These are phyloP conservation scores for Russula sp. DNA, from an alignment of 768 basidiomycete genomes.

Conservation along the genomic window DNA sequence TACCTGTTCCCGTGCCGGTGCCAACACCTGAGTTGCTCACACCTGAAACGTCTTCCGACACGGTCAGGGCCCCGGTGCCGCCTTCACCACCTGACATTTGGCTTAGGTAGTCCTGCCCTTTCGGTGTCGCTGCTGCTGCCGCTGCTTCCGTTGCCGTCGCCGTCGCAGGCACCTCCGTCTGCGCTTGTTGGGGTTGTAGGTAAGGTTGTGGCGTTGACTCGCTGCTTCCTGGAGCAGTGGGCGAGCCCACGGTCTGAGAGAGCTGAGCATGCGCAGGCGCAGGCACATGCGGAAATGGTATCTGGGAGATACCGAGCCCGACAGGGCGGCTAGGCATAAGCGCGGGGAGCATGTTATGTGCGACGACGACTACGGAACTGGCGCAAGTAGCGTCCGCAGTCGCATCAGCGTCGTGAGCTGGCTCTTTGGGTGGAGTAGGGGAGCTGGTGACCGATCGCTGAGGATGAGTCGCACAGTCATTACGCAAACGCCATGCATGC, in stretches of 20 bases:
- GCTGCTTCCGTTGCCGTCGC: not conserved
- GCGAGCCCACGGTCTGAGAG: conserved; percentile 23
- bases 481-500: conserved; percentile 26
- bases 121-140: not conserved
- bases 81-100: conserved; percentile 34
- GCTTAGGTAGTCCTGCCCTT: conserved; percentile 50
- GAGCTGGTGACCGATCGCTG: not conserved
- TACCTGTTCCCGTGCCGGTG: not conserved
- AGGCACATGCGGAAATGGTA: conserved; percentile 20
- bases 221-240: not conserved
- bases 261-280: not conserved
- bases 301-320: conserved; percentile 5
- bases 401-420: not conserved
- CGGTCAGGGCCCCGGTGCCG: conserved; percentile 32
- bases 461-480: not conserved
- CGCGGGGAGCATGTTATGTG: conserved; percentile 60
- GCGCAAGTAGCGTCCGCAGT: conserved; percentile 26
- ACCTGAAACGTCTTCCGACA: conserved; percentile 45
- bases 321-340: conserved; percentile 45
- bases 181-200: not conserved
- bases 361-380: conserved; percentile 44
- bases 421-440: not conserved
- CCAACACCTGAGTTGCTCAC: conserved; percentile 29
- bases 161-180: not conserved
- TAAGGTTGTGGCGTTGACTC: conserved; percentile 1